phyloP scores from a whole-genome alignment of 2,329 filamentous ascomycete genomes.

The Alternaria hordeiaustralica region DNA sequence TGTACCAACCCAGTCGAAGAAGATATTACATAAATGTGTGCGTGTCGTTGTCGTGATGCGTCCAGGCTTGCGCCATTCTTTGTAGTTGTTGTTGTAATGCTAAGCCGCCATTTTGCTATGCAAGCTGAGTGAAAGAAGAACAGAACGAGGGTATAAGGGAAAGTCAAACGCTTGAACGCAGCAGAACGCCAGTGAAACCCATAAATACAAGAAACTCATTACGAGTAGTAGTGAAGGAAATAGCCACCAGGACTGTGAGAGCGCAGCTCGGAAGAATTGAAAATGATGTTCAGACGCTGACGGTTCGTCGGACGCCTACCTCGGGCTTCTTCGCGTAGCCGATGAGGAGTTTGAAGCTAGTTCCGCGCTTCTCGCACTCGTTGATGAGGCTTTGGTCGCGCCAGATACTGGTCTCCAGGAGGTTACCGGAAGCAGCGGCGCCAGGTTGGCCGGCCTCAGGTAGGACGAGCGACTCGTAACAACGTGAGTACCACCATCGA shows the following conservation, averaged over 20 bases:
- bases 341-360: slow-evolving; percentile 88
- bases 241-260: slow-evolving; percentile 36
- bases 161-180: slow-evolving; percentile 47
- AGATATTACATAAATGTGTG: slow-evolving; percentile 25
- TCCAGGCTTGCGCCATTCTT: slow-evolving; percentile 33
- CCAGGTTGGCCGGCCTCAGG: slow-evolving; percentile 42
- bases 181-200: slow-evolving; percentile 20
- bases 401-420: slow-evolving; percentile 74
- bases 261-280: slow-evolving; percentile 40
- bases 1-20: slow-evolving; percentile 28
- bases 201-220: slow-evolving; percentile 20
- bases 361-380: slow-evolving; percentile 86
- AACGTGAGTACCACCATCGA: slow-evolving; percentile 94
- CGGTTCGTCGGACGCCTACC: slow-evolving; percentile 54
- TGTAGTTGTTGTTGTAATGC: slow-evolving; percentile 25
- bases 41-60: slow-evolving; percentile 11
- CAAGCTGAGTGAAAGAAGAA: slow-evolving; percentile 19
- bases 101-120: slow-evolving; percentile 37
- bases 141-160: slow-evolving; percentile 44
- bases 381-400: slow-evolving; percentile 73
- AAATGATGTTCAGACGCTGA: slow-evolving; percentile 52
- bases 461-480: slow-evolving; percentile 76
- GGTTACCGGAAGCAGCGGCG: slow-evolving; percentile 40
- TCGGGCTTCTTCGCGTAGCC: slow-evolving; percentile 85
- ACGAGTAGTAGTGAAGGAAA: slow-evolving; percentile 14